These are phyloP conservation scores for Neckera pumila DNA, from an alignment of 225 moss, liverwort and hornwort species.

Conservation along the genomic window DNA sequence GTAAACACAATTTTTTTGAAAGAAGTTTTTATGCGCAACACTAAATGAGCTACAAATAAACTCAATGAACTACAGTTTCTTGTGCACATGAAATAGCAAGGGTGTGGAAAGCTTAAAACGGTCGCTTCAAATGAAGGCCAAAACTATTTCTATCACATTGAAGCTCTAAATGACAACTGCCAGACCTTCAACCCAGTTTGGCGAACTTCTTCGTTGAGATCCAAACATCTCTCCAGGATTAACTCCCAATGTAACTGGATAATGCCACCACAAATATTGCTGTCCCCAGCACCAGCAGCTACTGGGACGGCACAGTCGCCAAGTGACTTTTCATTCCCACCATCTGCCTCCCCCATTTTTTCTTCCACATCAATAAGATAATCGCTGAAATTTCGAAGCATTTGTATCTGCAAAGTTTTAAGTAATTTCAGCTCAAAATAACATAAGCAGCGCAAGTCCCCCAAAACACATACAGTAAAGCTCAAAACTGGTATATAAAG, in stretches of 20 bases:
- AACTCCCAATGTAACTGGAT: slow-evolving; percentile 97
- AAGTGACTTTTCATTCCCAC: slow-evolving; percentile 24
- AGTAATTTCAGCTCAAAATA: neutral
- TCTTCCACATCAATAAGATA: slow-evolving; percentile 87
- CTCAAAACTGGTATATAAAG: neutral
- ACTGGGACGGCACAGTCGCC: slow-evolving; percentile 69
- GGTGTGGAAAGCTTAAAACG: neutral
- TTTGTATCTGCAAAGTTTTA: slow-evolving; percentile 60
- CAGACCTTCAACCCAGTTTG: slow-evolving; percentile 73
- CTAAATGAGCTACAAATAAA: neutral
- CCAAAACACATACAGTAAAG: neutral
- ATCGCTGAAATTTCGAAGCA: slow-evolving; percentile 83
- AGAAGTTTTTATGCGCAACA: neutral
- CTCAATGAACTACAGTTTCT: neutral
- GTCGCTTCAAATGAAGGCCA: neutral
- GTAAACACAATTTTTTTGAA: neutral
- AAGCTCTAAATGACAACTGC: neutral
- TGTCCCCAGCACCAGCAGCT: slow-evolving; percentile 98
- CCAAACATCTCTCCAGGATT: slow-evolving; percentile 86
- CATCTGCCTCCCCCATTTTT: slow-evolving; percentile 60
- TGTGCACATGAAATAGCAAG: neutral
- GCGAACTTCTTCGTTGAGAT: slow-evolving; percentile 70
- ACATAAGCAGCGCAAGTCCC: neutral
- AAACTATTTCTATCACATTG: neutral
- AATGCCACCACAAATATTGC: slow-evolving; percentile 93